Percentiles rank a stretch among this genome's conserved stretches.
Conservation (phyloP, 2,329 filamentous ascomycete species). For the Parastagonospora avenae region DNA sequence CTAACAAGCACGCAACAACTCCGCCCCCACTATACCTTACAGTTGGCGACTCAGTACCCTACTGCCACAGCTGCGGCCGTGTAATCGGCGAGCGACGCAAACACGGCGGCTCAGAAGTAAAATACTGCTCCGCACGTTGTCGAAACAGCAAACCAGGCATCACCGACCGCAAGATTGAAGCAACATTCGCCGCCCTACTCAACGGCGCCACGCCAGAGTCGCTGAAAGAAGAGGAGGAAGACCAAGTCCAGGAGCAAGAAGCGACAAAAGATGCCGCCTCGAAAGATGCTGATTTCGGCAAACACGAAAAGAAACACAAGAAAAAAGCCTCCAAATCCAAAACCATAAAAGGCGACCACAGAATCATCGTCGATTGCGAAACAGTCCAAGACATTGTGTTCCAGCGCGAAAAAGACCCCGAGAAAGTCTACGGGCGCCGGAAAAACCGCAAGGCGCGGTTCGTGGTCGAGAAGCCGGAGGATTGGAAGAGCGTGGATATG, state of each 20-base stretch:
- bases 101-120: constrained; percentile 46
- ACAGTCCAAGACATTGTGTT: constrained; percentile 60
- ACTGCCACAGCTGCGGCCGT: constrained; percentile 63
- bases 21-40: constrained; percentile 62
- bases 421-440: constrained; percentile 52
- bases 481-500: constrained; percentile 55
- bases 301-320: constrained; percentile 24
- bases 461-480: constrained; percentile 45
- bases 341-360: constrained; percentile 55
- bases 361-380: constrained; percentile 57
- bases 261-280: constrained; percentile 1
- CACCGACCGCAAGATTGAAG: constrained; percentile 60
- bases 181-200: constrained; percentile 52
- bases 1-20: constrained; percentile 47
- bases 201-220: constrained; percentile 41
- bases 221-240: constrained; percentile 21
- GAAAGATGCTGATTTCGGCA: constrained; percentile 1
- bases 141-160: constrained; percentile 57
- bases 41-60: constrained; percentile 55
- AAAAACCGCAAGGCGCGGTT: constrained; percentile 53
- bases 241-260: constrained; percentile 2
- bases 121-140: constrained; percentile 65
- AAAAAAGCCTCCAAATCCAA: constrained; percentile 34
- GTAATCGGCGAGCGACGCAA: constrained; percentile 55
- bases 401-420: constrained; percentile 51